phyloP scores from a whole-genome alignment of 1,284 basidiomycete species.

The Cystobasidium slooffiae region DNA sequence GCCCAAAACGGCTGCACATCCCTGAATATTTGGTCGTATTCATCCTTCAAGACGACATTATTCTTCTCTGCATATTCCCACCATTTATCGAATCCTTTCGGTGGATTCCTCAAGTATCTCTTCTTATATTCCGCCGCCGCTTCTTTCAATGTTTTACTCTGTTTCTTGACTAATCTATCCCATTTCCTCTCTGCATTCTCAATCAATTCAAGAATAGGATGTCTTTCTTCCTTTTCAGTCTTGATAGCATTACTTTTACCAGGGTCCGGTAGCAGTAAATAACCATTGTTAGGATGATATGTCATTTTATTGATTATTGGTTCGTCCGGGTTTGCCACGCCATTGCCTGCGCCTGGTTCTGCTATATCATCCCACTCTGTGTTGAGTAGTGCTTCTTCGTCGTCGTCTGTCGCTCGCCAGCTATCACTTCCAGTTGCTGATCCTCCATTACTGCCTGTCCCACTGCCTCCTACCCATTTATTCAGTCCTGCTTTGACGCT shows the following conservation, averaged over 20 bases:
- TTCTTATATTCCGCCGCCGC: conserved; percentile 80
- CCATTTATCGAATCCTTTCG: conserved; percentile 76
- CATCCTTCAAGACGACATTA: conserved; percentile 54
- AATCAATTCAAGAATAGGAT: conserved; percentile 65
- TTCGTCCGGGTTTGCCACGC: conserved; percentile 21
- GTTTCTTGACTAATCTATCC: conserved; percentile 67
- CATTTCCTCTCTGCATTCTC: conserved; percentile 72
- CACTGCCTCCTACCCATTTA: conserved; percentile 36
- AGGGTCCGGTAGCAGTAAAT: conserved; percentile 39
- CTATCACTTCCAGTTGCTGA: conserved; percentile 11
- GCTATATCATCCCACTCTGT: conserved; percentile 38
- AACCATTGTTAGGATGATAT: conserved; percentile 40
- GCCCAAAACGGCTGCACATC: conserved; percentile 48
- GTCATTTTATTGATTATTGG: conserved; percentile 41
- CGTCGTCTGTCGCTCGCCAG: conserved; percentile 23
- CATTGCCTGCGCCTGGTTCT: conserved; percentile 4
- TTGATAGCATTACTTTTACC: conserved; percentile 5
- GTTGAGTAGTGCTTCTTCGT: conserved; percentile 26
- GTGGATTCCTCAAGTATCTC: conserved; percentile 76
- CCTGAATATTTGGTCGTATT: conserved; percentile 54
- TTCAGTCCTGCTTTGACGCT: conserved; percentile 47
- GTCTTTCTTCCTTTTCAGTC: conserved; percentile 44
- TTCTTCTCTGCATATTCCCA: conserved; percentile 53
- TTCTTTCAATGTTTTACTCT: conserved; percentile 73
- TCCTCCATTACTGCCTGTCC: background rate